A percentile compares a stretch with the other conserved stretches of the same genome.
Evolutionary conservation across 768 basidiomycete species (phyloP).

Genomic region (Favolaschia claudopus): DNA sequence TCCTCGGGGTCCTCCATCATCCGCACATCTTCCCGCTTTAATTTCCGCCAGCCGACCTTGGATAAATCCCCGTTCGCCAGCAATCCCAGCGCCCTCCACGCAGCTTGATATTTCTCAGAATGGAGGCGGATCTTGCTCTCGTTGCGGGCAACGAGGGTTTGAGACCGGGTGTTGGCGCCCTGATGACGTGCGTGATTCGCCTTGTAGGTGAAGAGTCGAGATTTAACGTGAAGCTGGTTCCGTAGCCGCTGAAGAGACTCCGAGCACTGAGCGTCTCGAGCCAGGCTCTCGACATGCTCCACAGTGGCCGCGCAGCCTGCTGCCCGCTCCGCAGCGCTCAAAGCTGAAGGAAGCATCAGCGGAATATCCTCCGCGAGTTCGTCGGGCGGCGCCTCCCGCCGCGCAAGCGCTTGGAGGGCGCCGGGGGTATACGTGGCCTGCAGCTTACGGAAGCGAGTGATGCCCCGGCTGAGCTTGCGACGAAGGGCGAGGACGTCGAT

Average conservation of each 20-base stretch:
- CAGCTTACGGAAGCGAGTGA: background rate
- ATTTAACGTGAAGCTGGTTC: constrained; percentile 6
- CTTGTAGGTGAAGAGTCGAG: background rate
- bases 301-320: background rate
- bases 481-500: background rate
- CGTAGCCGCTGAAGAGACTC: background rate
- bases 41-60: background rate
- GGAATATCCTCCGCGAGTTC: background rate
- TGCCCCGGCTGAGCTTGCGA: background rate
- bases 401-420: background rate
- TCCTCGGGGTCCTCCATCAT: too few species aligned
- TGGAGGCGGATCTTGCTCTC: constrained; percentile 7
- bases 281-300: background rate
- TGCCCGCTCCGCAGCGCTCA: background rate
- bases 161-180: constrained; percentile 2
- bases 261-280: constrained; percentile 13
- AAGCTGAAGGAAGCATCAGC: background rate
- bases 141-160: background rate
- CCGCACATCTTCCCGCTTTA: background rate
- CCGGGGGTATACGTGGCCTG: constrained; percentile 15
- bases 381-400: background rate
- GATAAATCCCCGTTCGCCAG: background rate
- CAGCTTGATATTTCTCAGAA: constrained; percentile 12
- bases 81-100: background rate
- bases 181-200: constrained; percentile 9